Conservation (phyloP, 2,329 filamentous ascomycete genomes). For the Cordyceps tenuipes region DNA sequence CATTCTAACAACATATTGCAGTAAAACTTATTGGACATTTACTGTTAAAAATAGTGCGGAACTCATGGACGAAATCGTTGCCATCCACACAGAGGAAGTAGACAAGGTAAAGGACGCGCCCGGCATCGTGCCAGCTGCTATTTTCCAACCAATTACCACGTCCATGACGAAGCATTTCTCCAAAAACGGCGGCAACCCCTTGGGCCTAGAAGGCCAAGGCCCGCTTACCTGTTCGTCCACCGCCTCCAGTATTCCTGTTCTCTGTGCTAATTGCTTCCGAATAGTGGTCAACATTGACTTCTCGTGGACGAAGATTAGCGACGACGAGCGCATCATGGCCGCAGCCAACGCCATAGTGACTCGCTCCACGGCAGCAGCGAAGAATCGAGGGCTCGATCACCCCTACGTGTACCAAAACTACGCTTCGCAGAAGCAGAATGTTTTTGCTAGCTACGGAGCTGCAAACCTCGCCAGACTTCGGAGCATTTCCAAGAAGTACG, state of each 20-base stretch:
- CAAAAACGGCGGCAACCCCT: constrained; percentile 26
- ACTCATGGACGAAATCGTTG: constrained; percentile 18
- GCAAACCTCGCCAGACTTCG: constrained; percentile 28
- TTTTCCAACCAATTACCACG: constrained; percentile 34
- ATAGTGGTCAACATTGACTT: constrained; percentile 18
- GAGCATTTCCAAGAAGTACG: constrained; percentile 27
- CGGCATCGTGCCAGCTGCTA: constrained; percentile 21
- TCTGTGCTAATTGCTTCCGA: neutral
- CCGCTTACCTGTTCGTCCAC: constrained; percentile 17
- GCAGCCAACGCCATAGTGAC: constrained; percentile 20
- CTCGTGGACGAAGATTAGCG: constrained; percentile 21
- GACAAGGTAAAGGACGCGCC: constrained; percentile 15
- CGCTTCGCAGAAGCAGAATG: constrained; percentile 31
- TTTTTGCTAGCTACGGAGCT: constrained; percentile 31
- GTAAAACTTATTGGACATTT: constrained; percentile 19
- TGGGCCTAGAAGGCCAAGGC: constrained; percentile 21
- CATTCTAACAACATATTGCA: neutral
- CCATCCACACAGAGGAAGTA: constrained; percentile 19
- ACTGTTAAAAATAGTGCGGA: constrained; percentile 14
- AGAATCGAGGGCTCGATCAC: constrained; percentile 24
- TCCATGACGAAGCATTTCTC: constrained; percentile 26
- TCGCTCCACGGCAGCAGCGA: constrained; percentile 20
- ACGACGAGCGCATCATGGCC: constrained; percentile 26
- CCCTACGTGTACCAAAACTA: constrained; percentile 40
- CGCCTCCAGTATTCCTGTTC: neutral